Conservation (phyloP, 192 early-diverging fungal genomes). For the Linnemannia exigua region DNA sequence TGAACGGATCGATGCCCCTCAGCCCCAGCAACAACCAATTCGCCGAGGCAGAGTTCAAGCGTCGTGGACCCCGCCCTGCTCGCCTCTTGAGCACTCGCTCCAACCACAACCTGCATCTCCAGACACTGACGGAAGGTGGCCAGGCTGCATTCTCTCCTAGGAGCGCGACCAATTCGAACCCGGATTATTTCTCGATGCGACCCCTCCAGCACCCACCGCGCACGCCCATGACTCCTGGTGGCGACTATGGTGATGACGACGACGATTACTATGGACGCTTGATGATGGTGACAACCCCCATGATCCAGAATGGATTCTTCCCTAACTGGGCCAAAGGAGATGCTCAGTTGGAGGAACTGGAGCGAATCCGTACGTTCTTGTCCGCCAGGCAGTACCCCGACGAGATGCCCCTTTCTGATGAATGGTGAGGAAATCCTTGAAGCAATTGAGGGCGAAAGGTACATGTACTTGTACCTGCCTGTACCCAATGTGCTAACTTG, state of each 20-base stretch:
- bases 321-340: slow-evolving; percentile 58
- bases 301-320: slow-evolving; percentile 57
- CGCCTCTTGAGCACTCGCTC: slow-evolving; percentile 49
- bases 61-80: slow-evolving; percentile 51
- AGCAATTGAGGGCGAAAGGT: background rate
- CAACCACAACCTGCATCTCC: slow-evolving; percentile 32
- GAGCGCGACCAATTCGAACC: slow-evolving; percentile 18
- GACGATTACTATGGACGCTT: slow-evolving; percentile 52
- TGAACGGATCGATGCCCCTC: background rate
- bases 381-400: slow-evolving; percentile 47
- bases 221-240: slow-evolving; percentile 51
- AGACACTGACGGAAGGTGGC: slow-evolving; percentile 33
- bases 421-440: slow-evolving; percentile 27
- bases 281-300: slow-evolving; percentile 56
- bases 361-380: slow-evolving; percentile 48
- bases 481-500: background rate
- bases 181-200: slow-evolving; percentile 54
- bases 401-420: slow-evolving; percentile 56
- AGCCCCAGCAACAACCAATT: background rate
- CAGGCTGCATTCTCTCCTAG: slow-evolving; percentile 40
- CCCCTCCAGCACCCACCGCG: slow-evolving; percentile 44
- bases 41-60: slow-evolving; percentile 42
- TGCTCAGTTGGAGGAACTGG: slow-evolving; percentile 49
- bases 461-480: background rate
- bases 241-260: slow-evolving; percentile 43